Evolutionary conservation across 1,284 basidiomycete species (phyloP), one percentile per base, ranked within the genome.

Genomic region (Rhodofomes roseus): DNA sequence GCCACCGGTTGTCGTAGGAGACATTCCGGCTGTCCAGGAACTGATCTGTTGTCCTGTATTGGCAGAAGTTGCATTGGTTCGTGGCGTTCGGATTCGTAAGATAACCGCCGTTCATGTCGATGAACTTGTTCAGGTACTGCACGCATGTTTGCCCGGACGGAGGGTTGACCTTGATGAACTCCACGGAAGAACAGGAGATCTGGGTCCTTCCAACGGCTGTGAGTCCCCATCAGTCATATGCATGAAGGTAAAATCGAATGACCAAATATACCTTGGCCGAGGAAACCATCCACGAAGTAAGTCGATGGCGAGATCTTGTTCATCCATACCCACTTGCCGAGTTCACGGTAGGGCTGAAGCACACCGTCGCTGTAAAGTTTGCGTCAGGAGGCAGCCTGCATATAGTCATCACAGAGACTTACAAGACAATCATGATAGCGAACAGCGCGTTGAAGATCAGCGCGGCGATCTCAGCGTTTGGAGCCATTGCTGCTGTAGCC

Each of bases 311-410:
- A 89, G 7, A 90, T 72, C 54, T 79, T 81, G 73, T 92, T 90
- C 86, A 92, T 89, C 87, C 90, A 93, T 61, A 77, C 77, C 90
- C 89, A 92, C 85, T 89, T 91, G 6, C 84, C 86, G 2, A 92
- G 80, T 12, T 78, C 70, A 9, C 75, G 67, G 71, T 76, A 87
- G 1, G 86, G 85, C 67, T 88, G 85, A 50, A 87, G 63, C 22
- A 86, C 83, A 62, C 85, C 86, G 60, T 85, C 82, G 71, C 80
- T 84, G 53, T 43, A 48, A 5, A 43, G 57, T 5, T 16, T 12
- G 29, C n/a, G 22, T 16, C 41, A 40, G 39, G 34, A 36, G 4
- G 31, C 25, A 29, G 4, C 25, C 6, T 18, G 37, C 11, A 36
- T 22, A 11, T 4, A 14, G n/a, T 34, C 23, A 16, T n/a, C 20